Conservation (phyloP, 805 yeast genomes). For the Torulaspora gathmanii region DNA sequence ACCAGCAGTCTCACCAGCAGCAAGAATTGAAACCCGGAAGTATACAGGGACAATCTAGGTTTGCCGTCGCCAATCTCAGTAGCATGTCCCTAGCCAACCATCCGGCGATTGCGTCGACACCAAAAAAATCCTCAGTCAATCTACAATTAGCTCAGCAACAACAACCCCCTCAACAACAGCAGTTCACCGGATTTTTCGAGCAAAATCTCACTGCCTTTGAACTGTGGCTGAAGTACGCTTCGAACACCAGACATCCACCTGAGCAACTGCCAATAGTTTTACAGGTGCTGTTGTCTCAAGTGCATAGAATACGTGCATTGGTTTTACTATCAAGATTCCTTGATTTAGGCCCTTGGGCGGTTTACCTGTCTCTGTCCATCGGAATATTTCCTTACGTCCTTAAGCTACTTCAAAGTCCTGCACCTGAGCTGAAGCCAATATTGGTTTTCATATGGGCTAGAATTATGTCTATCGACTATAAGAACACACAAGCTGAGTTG, state of each 20-base stretch:
- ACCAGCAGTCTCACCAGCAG: slow-evolving; percentile 11
- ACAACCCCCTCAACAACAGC: slow-evolving; percentile 46
- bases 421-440: slow-evolving; percentile 91
- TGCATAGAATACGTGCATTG: slow-evolving; percentile 85
- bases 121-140: slow-evolving; percentile 11
- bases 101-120: slow-evolving; percentile 17
- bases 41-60: slow-evolving; percentile 28
- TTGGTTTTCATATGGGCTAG: slow-evolving; percentile 96
- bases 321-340: slow-evolving; percentile 77
- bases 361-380: slow-evolving; percentile 82
- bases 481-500: slow-evolving; percentile 84
- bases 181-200: slow-evolving; percentile 91
- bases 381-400: slow-evolving; percentile 95
- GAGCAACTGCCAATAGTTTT: slow-evolving; percentile 92
- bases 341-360: slow-evolving; percentile 98
- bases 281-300: slow-evolving; percentile 89
- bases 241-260: slow-evolving; percentile 80
- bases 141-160: slow-evolving; percentile 21
- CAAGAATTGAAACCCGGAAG: slow-evolving; percentile 22
- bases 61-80: slow-evolving; percentile 34
- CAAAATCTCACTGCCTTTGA: slow-evolving; percentile 96
- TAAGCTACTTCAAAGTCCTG: slow-evolving; percentile 86
- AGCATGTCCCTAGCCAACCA: slow-evolving; percentile 36
- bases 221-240: slow-evolving; percentile 88
- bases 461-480: slow-evolving; percentile 90